Percentiles rank a stretch among this genome's conserved stretches.
Conservation (phyloP, 2,329 filamentous ascomycete species). For the Trichothecium roseum region DNA sequence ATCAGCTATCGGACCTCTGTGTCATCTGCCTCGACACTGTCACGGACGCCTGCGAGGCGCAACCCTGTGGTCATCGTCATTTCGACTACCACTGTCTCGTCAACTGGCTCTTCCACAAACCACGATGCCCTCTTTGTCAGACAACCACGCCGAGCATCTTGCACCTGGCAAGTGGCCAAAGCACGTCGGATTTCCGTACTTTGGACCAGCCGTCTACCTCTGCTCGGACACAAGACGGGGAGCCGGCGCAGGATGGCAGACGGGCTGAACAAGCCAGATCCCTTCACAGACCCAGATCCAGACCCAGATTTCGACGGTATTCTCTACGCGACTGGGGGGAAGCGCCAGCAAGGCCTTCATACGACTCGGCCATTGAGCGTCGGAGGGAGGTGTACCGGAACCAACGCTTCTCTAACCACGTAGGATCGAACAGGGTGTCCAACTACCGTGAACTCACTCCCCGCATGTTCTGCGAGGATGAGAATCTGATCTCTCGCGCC, state of each 20-base stretch:
- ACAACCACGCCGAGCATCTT: slow-evolving; percentile 10
- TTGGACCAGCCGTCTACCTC: slow-evolving; percentile 37
- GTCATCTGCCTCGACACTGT: slow-evolving; percentile 80
- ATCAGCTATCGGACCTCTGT: slow-evolving; percentile 31
- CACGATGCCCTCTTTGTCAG: slow-evolving; percentile 73
- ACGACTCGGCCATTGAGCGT: slow-evolving; percentile 18
- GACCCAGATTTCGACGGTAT: too few relatives aligned
- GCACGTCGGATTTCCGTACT: too few relatives aligned
- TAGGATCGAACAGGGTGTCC: slow-evolving; percentile 73
- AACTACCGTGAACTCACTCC: slow-evolving; percentile 67
- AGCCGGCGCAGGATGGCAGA: too few relatives aligned
- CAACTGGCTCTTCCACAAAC: slow-evolving; percentile 67
- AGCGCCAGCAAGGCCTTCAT: too few relatives aligned
- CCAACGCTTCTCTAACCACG: slow-evolving; percentile 65
- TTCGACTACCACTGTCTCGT: slow-evolving; percentile 82
- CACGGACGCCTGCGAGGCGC: slow-evolving; percentile 58
- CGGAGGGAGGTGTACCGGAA: slow-evolving; percentile 65
- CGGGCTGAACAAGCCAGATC: too few relatives aligned
- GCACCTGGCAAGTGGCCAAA: too few relatives aligned
- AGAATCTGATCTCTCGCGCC: slow-evolving; percentile 63
- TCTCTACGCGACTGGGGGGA: too few relatives aligned
- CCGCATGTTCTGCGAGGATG: slow-evolving; percentile 49
- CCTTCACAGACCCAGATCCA: too few relatives aligned
- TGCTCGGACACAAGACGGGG: too few relatives aligned
- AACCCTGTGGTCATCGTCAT: slow-evolving; percentile 67